These are phyloP conservation scores for Stygiomarasmius scandens DNA, from an alignment of 1,284 basidiomycete genomes.

Conservation along the genomic window DNA sequence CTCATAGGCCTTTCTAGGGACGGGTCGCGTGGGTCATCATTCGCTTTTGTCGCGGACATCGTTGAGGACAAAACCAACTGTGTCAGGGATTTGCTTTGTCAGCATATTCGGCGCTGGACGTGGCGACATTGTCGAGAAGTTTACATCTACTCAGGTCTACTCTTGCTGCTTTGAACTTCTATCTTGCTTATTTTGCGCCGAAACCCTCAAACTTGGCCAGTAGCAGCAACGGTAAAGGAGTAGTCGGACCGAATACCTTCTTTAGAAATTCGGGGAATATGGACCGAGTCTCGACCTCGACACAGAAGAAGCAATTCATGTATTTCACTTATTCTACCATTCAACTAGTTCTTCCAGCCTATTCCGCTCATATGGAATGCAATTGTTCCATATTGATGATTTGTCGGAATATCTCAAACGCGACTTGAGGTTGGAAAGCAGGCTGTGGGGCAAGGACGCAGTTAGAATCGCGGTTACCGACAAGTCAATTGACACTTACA, in stretches of 20 bases:
- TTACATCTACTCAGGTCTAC: too few relatives aligned
- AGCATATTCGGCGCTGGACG: neutral
- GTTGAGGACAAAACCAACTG: neutral
- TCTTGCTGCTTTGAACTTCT: too few relatives aligned
- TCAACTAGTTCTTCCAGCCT: too few relatives aligned
- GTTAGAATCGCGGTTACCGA: neutral
- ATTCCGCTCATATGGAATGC: constrained; percentile 48
- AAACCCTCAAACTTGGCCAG: too few relatives aligned
- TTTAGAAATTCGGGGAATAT: too few relatives aligned
- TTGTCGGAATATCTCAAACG: constrained; percentile 61
- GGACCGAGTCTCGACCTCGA: too few relatives aligned
- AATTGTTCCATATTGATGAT: constrained; percentile 52
- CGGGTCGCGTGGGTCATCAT: constrained; percentile 67
- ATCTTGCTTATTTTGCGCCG: too few relatives aligned
- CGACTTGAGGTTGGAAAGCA: constrained; percentile 58
- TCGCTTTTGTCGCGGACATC: constrained; percentile 13
- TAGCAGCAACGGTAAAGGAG: too few relatives aligned
- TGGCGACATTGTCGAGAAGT: neutral
- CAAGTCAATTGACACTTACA: constrained; percentile 37
- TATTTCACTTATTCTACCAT: neutral
- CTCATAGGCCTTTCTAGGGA: constrained; percentile 59
- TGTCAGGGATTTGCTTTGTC: neutral
- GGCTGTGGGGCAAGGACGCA: constrained; percentile 36
- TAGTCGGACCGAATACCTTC: too few relatives aligned
- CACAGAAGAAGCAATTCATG: too few relatives aligned